Base-by-base conservation (phyloP, 257 asterid species). In the Handroanthus guayacan region DNA sequence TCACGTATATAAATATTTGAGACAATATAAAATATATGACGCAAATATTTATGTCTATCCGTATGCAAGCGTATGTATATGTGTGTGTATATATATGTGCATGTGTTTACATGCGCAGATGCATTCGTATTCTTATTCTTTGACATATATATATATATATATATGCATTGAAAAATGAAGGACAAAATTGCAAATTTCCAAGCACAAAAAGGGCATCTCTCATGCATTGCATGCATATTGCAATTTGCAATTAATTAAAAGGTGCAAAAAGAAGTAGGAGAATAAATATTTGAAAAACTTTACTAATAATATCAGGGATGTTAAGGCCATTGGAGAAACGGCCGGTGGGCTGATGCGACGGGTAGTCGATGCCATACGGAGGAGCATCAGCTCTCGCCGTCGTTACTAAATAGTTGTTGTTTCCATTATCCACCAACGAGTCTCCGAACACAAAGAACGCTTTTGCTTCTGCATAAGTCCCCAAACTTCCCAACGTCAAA, bases 391-490 rank as follows among this genome's bases (percentile, higher is more conserved):
- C 97, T 45, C 95, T 86, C 3, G 97, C 97, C 0, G 92, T 82
- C 34, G 97, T 91, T 44, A 75, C 84, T 69, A 91, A 69, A 69
- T 64, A 91, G 73, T 91, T 91, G 81, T 91, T 91, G 80, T 91
- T 91, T 17, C 97, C 97, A 31, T 80, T 85, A 62, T 91, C 97
- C n/a, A 89, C 95, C 77, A 91, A 69, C 0, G 97, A 91, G 47
- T 91, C 97, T 20, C 95, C 97, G 34, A 91, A 91, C 60, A 91
- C 88, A 45, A 91, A 89, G 80, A 89, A 91, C 2, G 97, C 93
- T 47, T 71, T 80, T 5, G 82, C 84, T 39, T 86, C 83, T 3
- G 61, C 86, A 9, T 0, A 45, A 74, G 20, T 39, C 3, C 39
- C 5, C 44, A 66, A 69, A 50, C 68, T 39, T 9, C 13, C 74